phyloP scores from a whole-genome alignment of 1,284 basidiomycete species.

The Rhodofomes roseus region DNA sequence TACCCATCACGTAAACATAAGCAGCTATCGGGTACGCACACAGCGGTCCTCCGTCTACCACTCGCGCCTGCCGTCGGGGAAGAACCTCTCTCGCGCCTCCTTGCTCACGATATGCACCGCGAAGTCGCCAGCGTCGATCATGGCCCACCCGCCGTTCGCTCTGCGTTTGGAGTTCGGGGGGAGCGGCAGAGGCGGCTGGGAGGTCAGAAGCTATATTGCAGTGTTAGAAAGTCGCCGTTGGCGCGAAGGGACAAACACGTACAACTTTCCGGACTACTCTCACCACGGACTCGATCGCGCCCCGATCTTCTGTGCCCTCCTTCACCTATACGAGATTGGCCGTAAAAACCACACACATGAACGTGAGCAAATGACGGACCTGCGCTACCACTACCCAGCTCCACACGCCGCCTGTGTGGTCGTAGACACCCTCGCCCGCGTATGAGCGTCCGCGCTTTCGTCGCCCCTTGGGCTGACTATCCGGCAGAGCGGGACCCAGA shows the following conservation, averaged over 20 bases:
- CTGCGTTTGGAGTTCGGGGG: slow-evolving; percentile 58
- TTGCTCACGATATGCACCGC: slow-evolving; percentile 71
- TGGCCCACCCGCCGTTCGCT: slow-evolving; percentile 70
- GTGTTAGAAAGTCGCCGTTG: background rate
- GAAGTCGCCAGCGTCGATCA: slow-evolving; percentile 76
- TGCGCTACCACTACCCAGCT: slow-evolving; percentile 71
- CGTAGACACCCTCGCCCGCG: slow-evolving; percentile 54
- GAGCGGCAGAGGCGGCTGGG: slow-evolving; percentile 52
- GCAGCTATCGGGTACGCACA: background rate
- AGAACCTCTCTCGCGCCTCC: slow-evolving; percentile 61
- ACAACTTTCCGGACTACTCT: slow-evolving; percentile 65
- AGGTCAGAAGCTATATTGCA: slow-evolving; percentile 42
- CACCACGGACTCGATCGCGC: slow-evolving; percentile 68
- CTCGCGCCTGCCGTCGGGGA: slow-evolving; percentile 38
- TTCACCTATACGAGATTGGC: slow-evolving; percentile 45
- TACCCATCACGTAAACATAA: background rate
- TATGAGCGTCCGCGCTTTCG: slow-evolving; percentile 64
- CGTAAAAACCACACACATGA: background rate
- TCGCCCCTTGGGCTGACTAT: slow-evolving; percentile 52
- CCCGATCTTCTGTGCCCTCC: slow-evolving; percentile 75
- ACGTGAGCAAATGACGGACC: slow-evolving; percentile 31
- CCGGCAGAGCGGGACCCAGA: slow-evolving; percentile 52
- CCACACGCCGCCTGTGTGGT: slow-evolving; percentile 58
- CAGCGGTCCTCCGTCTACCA: slow-evolving; percentile 11
- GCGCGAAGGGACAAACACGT: slow-evolving; percentile 4